Evolutionary conservation across 2,329 filamentous ascomycete species (phyloP), one percentile per base, ranked within the genome.

Genomic region (Sporothrix phasma): DNA sequence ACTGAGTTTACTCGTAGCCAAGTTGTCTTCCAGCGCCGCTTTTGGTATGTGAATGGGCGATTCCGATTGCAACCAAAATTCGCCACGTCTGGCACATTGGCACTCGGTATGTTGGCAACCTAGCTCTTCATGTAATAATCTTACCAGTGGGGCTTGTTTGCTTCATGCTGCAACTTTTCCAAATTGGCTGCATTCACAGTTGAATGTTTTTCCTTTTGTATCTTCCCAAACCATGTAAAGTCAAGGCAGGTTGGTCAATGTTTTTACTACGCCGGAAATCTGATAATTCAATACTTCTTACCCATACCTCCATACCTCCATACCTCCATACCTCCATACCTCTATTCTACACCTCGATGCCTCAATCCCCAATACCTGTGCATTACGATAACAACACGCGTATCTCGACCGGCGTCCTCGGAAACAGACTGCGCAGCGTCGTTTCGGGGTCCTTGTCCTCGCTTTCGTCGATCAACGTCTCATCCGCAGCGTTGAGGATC

Each of bases 341-440:
- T 26, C n/a, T 37, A 17, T n/a, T n/a, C n/a, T n/a, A 10, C n/a
- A 13, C 7, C 2, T 37, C 10, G 11, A 15, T 37, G 46, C n/a
- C 19, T 37, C n/a, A n/a, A n/a, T n/a, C 34, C 5, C 45, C n/a
- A 3, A 22, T 15, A 3, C 13, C n/a, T 34, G 10, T 5, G 5
- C 10, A 24, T 66, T 74, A 84, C 15, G 82, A 84, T 11, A 87
- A 71, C 53, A 87, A 69, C 37, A 87, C 83, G 26, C 81, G 77
- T 37, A 87, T 84, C 70, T 87, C 84, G 6, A 81, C 80, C 6
- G 79, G 80, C 4, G 84, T 87, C 58, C 84, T 78, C 0, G 84
- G 84, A 69, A 87, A 85, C 10, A 84, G 70, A 7, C 74, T 73
- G 39, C 78, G 73, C 17, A 80, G 70, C 39, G 72, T 73, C 22